Conservation (phyloP, 2,329 filamentous ascomycete species). For the Neopestalotiopsis clavispora region DNA sequence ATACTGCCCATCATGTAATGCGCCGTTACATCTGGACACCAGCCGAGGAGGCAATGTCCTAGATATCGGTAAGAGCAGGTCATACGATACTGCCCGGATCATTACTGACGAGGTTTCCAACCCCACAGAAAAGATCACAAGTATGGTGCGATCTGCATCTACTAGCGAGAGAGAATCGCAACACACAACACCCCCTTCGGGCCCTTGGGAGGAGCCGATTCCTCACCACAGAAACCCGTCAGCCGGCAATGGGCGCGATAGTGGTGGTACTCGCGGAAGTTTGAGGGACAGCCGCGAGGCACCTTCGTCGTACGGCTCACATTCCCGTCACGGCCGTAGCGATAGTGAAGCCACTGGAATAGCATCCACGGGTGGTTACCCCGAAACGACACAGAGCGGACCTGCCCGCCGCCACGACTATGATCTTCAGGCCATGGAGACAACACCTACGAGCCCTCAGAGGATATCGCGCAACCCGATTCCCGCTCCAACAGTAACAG, state of each 20-base stretch:
- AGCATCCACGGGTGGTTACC: constrained; percentile 79
- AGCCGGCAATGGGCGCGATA: constrained; percentile 38
- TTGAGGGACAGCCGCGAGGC: constrained; percentile 57
- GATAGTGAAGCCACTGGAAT: constrained; percentile 79
- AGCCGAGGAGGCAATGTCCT: constrained; percentile 91
- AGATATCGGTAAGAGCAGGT: constrained; percentile 72
- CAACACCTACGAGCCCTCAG: constrained; percentile 76
- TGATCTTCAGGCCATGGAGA: constrained; percentile 95
- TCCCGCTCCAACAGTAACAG: constrained; percentile 86
- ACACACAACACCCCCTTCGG: constrained; percentile 63
- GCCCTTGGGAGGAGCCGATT: constrained; percentile 69
- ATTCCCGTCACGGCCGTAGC: constrained; percentile 70
- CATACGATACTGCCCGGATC: constrained; percentile 2
- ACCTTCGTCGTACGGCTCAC: constrained; percentile 42
- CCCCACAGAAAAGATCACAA: constrained; percentile 85
- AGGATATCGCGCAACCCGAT: constrained; percentile 81
- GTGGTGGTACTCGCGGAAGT: constrained; percentile 41
- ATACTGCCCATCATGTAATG: constrained; percentile 92
- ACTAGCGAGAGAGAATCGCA: constrained; percentile 64
- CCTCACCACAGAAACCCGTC: constrained; percentile 1
- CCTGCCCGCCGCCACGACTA: constrained; percentile 85
- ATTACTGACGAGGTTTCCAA: constrained; percentile 29
- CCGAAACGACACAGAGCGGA: constrained; percentile 73
- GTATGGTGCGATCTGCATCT: constrained; percentile 84
- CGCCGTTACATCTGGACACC: constrained; percentile 88